Evolutionary conservation across 176 grass and related monocot species (phyloP), one percentile per base, ranked within the genome.

Genomic region (Oryza meyeriana): DNA sequence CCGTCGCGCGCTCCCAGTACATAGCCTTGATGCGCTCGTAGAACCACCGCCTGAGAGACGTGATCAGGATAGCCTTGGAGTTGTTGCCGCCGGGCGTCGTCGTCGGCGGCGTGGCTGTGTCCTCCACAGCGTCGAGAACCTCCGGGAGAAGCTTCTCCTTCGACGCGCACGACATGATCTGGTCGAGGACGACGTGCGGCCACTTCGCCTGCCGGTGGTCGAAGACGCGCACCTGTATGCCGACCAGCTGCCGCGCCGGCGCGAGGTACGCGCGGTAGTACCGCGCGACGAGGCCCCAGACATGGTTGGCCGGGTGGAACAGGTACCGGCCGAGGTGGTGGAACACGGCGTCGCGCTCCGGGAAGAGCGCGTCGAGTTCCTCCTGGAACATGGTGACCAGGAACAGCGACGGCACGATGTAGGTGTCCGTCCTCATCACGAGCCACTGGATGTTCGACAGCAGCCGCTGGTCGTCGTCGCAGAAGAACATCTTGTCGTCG

Each of bases 401-500:
- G 72, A 93, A 93, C 45, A 93, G 77, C 12, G 75, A 67, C 11
- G 91, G 77, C 79, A 70, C 91, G 67, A 81, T 81, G 69, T 93
- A 90, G 55, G 39, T 27, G 69, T 90, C 81, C 7, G 91, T 87
- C 64, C 82, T 69, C 69, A 93, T 70, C 5, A 90, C 30, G 39
- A 93, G 75, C 87, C 91, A 93, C 38, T 64, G 81, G 34, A 89
- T 28, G 64, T 32, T 55, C 42, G 50, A 38, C 25, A 93, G 73
- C 38, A 72, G 10, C 55, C 39, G 64, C 78, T 93, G 87, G 83
- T 93, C 87, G n/a, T 82, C 81, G 69, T 81, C 91, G 65, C 91
- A 93, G 63, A 91, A 94, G 87, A 94, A 91, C 61, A 87, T 75
- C 84, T 91, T 91, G 85, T 94, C 92, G 29, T 69, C 71, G 48